Base-by-base conservation (phyloP, 139 green algal species). In the Astrephomene gubernaculifera region DNA sequence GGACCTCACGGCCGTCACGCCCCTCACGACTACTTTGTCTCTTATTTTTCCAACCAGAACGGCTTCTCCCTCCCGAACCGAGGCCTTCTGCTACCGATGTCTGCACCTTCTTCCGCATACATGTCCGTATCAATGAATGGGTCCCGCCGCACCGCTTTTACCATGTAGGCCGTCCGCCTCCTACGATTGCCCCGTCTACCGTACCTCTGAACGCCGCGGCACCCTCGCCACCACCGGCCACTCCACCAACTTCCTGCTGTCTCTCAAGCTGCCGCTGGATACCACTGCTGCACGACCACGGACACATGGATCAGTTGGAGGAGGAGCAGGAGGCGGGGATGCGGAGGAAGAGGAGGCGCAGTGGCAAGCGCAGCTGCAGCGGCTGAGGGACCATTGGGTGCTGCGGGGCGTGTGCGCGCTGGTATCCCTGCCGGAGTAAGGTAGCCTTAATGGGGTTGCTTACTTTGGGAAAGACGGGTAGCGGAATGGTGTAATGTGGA, bases 171-270 rank as follows among this genome's bases (percentile, higher is more conserved):
- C 65, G 35, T 44, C 65, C 44, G 79, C 79, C 45, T 65, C 90
- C 52, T 97, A 96, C 84, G 87, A 90, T 31, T 96, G 93, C 83
- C 94, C 94, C 22, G 75, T 96, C 31, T 96, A 96, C 82, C 92
- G 93, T 69, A 96, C 94, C 0, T 85, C 63, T 10, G 94, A 95
- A 21, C 90, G 94, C 19, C 83, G 90, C 33, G 94, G 94, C 31
- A 70, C 88, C 60, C 70, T 92, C 27, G 91, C 90, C 64, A 97
- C 94, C 29, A 97, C 94, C 2, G 94, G 94, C 31, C 94, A 97
- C 87, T 95, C 91, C 35, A 96, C 94, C 80, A 97, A 97, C 88
- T 96, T 96, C 76, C 79, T 97, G 22, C 94, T 94, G 89, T 88
- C 88, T 38, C 86, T 96, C 27, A 53, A 85, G 14, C 69, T 96